These are phyloP conservation scores for Yarrowia alimentaria DNA, from an alignment of 805 yeast genomes.

Conservation along the genomic window DNA sequence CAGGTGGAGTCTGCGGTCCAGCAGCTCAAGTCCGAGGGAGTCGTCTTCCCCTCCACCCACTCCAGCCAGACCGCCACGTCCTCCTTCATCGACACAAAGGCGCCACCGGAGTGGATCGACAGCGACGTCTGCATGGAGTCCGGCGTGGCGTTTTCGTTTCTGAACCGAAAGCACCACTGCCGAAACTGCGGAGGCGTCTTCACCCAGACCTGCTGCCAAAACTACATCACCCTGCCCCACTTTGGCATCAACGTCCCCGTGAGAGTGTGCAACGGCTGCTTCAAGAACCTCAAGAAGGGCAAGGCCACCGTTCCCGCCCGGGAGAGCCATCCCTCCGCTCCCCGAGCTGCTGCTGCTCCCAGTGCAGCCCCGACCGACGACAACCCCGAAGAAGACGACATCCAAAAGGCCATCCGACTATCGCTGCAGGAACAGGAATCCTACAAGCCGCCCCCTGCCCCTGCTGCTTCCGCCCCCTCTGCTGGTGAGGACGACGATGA, in stretches of 20 bases:
- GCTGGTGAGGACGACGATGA: conserved; percentile 78
- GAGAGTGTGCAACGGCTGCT: conserved; percentile 90
- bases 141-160: conserved; percentile 70
- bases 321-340: neutral
- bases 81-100: conserved; percentile 75
- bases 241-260: conserved; percentile 87
- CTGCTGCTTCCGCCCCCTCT: conserved; percentile 33
- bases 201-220: conserved; percentile 80
- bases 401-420: conserved; percentile 72
- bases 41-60: conserved; percentile 57
- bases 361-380: conserved; percentile 31
- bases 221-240: conserved; percentile 67
- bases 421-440: conserved; percentile 57
- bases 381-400: conserved; percentile 67
- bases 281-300: conserved; percentile 49
- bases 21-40: conserved; percentile 58
- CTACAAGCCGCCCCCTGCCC: conserved; percentile 37
- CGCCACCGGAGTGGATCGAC: conserved; percentile 98
- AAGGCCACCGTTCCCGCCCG: conserved; percentile 33
- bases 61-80: conserved; percentile 39
- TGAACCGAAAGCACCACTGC: conserved; percentile 94
- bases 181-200: conserved; percentile 95
- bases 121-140: conserved; percentile 95
- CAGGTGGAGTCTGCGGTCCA: conserved; percentile 64
- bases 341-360: neutral